These are phyloP conservation scores for Tolypocladium endophyticum DNA, from an alignment of 2,329 filamentous ascomycete genomes.

Conservation along the genomic window DNA sequence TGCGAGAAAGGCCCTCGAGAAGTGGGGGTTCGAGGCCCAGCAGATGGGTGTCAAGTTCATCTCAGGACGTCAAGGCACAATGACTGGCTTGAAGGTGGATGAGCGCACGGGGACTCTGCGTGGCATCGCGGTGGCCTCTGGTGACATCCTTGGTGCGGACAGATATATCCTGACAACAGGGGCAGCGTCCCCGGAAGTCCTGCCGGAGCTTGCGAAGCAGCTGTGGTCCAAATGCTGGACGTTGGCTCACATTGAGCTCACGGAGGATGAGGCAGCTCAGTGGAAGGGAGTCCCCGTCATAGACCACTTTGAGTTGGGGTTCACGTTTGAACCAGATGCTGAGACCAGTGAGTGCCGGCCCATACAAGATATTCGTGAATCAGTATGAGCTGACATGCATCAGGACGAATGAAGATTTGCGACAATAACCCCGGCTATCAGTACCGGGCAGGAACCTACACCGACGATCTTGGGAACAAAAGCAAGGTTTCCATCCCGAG, in stretches of 20 bases:
- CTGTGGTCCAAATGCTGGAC: background rate
- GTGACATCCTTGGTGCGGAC: background rate
- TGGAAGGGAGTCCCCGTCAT: background rate
- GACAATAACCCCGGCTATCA: background rate
- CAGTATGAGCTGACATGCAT: background rate
- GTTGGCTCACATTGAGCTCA: background rate
- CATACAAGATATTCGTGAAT: background rate
- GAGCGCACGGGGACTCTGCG: background rate
- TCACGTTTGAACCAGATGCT: conserved; percentile 6
- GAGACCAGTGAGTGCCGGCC: background rate
- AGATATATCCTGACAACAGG: background rate
- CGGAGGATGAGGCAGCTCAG: background rate
- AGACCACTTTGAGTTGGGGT: background rate
- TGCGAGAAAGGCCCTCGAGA: background rate
- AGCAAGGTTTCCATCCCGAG: background rate
- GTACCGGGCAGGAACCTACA: background rate
- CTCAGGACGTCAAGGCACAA: background rate
- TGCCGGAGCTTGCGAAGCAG: background rate
- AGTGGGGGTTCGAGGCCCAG: background rate
- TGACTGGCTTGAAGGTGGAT: background rate
- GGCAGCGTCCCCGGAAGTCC: background rate
- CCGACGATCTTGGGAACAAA: background rate
- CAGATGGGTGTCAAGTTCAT: background rate
- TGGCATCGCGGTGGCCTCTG: background rate
- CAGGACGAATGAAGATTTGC: background rate